Base-by-base conservation (phyloP, 2,329 filamentous ascomycete species). In the Akanthomyces muscarius region DNA sequence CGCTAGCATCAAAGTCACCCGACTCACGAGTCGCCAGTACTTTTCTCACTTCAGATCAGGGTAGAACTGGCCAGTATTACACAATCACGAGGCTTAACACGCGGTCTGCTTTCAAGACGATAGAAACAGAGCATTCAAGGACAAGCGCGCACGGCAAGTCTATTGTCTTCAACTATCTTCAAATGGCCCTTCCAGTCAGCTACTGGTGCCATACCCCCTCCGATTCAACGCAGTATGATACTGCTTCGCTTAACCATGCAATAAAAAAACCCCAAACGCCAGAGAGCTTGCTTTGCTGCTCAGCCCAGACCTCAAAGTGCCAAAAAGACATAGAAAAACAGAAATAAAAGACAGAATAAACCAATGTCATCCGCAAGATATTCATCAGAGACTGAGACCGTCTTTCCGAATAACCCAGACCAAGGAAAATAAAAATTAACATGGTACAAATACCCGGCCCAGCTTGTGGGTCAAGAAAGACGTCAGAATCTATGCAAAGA, bases 401-500 rank as follows among this genome's bases (percentile, higher is more conserved):
- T 28, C 33, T 33, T 63, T 28, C 62, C 56, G 7, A 13, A 33
- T 14, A 50, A 23, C 44, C 42, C 51, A 61, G 41, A 56, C 45
- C 30, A 53, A 30, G 57, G 33, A 61, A 61, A 47, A 41, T 25
- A 44, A 56, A 47, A 30, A 51, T 45, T 25, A 54, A 16, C 45
- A 62, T 47, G 25, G 38, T 64, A 64, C 53, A 61, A 16, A 28
- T 14, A 56, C 41, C 57, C 56, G 57, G 38, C 41, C 57, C 21
- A 28, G 59, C 66, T 65, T 57, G 56, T 65, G 65, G 65, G 64
- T 63, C 66, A 66, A 58, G 57, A 64, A 64, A 52, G 67, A 69
- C 73, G 70, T 72, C 72, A 69, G 64, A 70, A 68, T 73, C 71
- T 75, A 74, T 75, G 70, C 69, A 66, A 69, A 71, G 68, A 67